A percentile compares a stretch with the other conserved stretches of the same genome.
Evolutionary conservation across 2,329 filamentous ascomycete species (phyloP).

Genomic region (Neonectria punicea): DNA sequence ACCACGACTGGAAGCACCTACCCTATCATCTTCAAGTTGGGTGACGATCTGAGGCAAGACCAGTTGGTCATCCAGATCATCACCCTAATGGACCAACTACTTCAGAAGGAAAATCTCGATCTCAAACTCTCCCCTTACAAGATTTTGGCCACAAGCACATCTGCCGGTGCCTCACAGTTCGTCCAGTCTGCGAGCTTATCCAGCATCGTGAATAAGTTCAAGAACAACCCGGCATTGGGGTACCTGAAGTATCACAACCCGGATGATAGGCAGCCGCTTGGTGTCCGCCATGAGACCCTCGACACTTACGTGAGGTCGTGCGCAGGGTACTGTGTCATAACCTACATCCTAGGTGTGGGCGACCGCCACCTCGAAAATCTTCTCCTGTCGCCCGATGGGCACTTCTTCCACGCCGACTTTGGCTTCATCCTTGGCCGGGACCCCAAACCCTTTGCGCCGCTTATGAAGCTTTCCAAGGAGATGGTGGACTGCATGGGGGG

Average conservation of each 20-base stretch:
- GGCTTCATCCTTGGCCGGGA: constrained; percentile 97
- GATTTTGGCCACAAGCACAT: constrained; percentile 91
- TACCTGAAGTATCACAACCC: constrained; percentile 93
- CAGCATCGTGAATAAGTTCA: constrained; percentile 84
- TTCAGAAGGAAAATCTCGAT: constrained; percentile 96
- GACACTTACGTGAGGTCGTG: constrained; percentile 97
- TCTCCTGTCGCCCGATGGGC: constrained; percentile 85
- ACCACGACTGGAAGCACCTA: constrained; percentile 82
- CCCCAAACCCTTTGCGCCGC: constrained; percentile 94
- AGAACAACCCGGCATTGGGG: constrained; percentile 76
- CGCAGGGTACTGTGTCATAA: constrained; percentile 98
- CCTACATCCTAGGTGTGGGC: constrained; percentile 95
- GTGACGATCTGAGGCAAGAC: constrained; percentile 95
- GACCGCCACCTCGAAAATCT: constrained; percentile 97
- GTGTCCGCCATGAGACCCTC: constrained; percentile 90
- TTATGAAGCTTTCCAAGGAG: constrained; percentile 96
- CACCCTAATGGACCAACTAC: constrained; percentile 94
- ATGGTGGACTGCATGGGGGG: constrained; percentile 99
- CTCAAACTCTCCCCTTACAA: constrained; percentile 96
- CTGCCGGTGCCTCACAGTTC: constrained; percentile 92
- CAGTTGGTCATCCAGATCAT: constrained; percentile 98
- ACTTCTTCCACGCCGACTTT: constrained; percentile 99
- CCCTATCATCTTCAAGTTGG: constrained; percentile 95
- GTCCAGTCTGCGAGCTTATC: constrained; percentile 88
- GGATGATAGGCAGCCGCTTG: constrained; percentile 81